These are phyloP conservation scores for Cotoneaster glaucophyllus DNA, from an alignment of 306 rosid species.

Conservation along the genomic window DNA sequence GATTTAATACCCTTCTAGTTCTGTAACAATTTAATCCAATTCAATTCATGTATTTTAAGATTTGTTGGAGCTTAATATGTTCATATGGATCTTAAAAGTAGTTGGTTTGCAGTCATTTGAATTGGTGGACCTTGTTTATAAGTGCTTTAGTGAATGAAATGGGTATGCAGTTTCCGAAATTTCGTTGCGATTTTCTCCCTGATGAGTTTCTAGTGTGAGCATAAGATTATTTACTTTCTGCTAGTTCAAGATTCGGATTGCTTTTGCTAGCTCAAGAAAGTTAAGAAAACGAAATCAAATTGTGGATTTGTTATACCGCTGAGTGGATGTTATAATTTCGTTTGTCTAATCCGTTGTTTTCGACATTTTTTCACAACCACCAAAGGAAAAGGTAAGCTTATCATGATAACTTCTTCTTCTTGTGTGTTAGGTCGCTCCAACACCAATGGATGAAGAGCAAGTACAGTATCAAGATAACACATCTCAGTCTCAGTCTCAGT, in stretches of 20 bases:
- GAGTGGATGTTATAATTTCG: neutral
- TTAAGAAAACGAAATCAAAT: neutral
- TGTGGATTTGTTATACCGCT: neutral
- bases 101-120: neutral
- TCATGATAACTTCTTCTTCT: neutral
- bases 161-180: neutral
- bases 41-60: neutral
- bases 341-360: neutral
- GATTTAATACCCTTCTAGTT: neutral
- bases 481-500: slow-evolving; percentile 47
- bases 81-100: neutral
- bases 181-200: neutral
- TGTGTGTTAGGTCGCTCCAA: slow-evolving; percentile 52
- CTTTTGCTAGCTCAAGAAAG: neutral
- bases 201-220: neutral
- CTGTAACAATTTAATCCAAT: neutral
- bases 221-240: neutral
- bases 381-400: slow-evolving; percentile 4
- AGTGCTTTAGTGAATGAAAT: neutral
- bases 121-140: neutral
- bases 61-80: neutral
- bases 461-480: slow-evolving; percentile 42
- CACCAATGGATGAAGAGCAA: slow-evolving; percentile 68
- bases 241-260: neutral
- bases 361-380: neutral